Evolutionary conservation across 176 grass and related monocot species (phyloP).

Genomic region (Rhynchospora pubera): DNA sequence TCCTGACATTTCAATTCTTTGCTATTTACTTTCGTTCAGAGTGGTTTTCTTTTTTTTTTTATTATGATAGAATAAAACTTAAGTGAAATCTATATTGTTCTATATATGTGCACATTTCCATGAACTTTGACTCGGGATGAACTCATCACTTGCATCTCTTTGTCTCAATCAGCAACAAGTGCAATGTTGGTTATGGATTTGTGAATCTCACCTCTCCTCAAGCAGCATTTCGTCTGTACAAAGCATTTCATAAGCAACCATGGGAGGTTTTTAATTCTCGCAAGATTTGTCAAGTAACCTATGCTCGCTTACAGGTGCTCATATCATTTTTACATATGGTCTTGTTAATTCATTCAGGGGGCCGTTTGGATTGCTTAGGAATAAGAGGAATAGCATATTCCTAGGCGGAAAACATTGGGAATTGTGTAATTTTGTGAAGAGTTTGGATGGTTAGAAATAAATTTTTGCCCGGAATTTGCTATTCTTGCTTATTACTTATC

Average conservation of each 20-base stretch:
- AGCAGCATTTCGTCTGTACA: conserved; percentile 79
- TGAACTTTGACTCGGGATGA: not conserved
- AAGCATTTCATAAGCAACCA: conserved; percentile 86
- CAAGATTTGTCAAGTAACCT: conserved; percentile 99
- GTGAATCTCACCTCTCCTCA: conserved; percentile 93
- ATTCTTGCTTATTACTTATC: no score
- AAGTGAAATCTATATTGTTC: not conserved
- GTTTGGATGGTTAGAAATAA: no score
- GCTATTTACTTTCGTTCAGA: not conserved
- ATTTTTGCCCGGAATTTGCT: no score
- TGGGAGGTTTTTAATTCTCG: conserved; percentile 98
- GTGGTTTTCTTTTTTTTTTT: not conserved
- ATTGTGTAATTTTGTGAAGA: no score
- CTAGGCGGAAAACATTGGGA: no score
- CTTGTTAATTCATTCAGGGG: not conserved
- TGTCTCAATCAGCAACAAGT: conserved; percentile 75
- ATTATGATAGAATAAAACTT: not conserved
- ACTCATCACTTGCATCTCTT: not conserved
- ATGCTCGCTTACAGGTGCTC: conserved; percentile 84
- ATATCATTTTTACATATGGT: not conserved
- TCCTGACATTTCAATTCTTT: conserved; percentile 10
- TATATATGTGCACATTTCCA: not conserved
- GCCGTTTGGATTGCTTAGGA: no score
- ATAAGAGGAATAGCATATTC: no score
- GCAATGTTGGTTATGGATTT: conserved; percentile 97